Base-by-base conservation (phyloP, 768 basidiomycete genomes). In the Cantharellus cinnabarinus region DNA sequence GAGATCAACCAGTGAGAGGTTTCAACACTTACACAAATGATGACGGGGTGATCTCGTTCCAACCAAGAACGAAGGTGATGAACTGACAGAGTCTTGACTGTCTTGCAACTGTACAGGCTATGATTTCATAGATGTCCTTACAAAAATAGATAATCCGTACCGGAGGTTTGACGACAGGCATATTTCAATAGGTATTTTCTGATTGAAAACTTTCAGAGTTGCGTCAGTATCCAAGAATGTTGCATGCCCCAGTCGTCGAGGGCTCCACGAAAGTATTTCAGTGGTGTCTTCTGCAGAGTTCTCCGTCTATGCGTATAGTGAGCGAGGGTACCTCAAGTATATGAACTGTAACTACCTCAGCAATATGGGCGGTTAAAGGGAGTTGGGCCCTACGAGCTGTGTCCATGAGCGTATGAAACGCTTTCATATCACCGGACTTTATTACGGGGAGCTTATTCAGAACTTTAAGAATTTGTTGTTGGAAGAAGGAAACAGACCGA, bases 91-190 rank as follows among this genome's bases (percentile, higher is more conserved):
- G 10, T 7, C 10, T 10, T 7, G 38, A 54, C 52, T 7, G 52
- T 54, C 35, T 54, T 54, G 1, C 52, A 54, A 10, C 52, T 54
- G 35, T 10, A 54, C 7, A 54, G 7, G 38, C 38, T 7, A 54
- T 48, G 44, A 48, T 10, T 48, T 10, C 44, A 48, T 10, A 10
- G 44, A 10, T 10, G 10, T 48, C 10, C 44, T 10, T 48, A 10
- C 10, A 10, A 29, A 29, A 48, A 29, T 48, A 10, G 44, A 48
- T 29, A 29, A 29, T 29, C 20, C 20, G 20, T 29, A 29, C 20
- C 86, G 62, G 5, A 89, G 65, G 68, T 89, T 89, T 0, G 87
- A 89, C 15, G 76, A 81, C 38, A 90, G 74, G 66, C 88, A 90
- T 50, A 90, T 81, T 68, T 90, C 88, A 44, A 89, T 76, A 66